Conservation (phyloP, 1,139 yeast genomes). For the Scheffersomyces illinoinensis region DNA sequence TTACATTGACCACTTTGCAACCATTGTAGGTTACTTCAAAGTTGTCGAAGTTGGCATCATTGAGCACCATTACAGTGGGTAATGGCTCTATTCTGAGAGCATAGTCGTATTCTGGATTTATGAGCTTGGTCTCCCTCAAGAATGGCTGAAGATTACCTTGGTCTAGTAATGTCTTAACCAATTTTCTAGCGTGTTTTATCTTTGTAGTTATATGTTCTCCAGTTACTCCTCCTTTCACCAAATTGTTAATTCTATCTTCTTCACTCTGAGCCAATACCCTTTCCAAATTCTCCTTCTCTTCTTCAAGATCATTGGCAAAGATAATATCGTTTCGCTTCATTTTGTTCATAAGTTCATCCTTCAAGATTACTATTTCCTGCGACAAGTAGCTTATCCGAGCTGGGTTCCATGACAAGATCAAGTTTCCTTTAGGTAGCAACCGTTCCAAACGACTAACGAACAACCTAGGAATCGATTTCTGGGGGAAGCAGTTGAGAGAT, state of each 20-base stretch:
- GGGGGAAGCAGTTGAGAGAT: slow-evolving; percentile 66
- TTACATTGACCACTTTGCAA: slow-evolving; percentile 76
- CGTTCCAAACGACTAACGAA: slow-evolving; percentile 70
- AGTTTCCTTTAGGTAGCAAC: slow-evolving; percentile 58
- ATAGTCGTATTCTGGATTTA: slow-evolving; percentile 70
- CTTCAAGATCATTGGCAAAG: slow-evolving; percentile 45
- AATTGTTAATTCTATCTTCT: slow-evolving; percentile 9
- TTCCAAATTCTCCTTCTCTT: slow-evolving; percentile 25
- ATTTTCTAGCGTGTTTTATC: slow-evolving; percentile 66
- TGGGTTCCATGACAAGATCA: slow-evolving; percentile 71
- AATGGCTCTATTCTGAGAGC: slow-evolving; percentile 72
- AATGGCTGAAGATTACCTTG: slow-evolving; percentile 91
- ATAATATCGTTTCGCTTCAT: slow-evolving; percentile 68
- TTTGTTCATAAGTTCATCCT: slow-evolving; percentile 73
- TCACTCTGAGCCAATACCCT: slow-evolving; percentile 19
- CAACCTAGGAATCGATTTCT: slow-evolving; percentile 63
- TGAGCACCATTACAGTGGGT: slow-evolving; percentile 67
- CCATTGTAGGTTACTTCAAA: slow-evolving; percentile 82
- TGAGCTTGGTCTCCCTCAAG: slow-evolving; percentile 56
- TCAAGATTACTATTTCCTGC: slow-evolving; percentile 74
- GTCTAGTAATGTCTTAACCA: slow-evolving; percentile 78
- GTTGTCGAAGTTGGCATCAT: slow-evolving; percentile 69
- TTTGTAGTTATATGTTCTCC: slow-evolving; percentile 11
- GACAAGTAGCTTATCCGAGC: slow-evolving; percentile 73
- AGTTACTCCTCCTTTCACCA: slow-evolving; percentile 13